Conservation (phyloP, 2,329 filamentous ascomycete genomes). For the Xylariales sp. region DNA sequence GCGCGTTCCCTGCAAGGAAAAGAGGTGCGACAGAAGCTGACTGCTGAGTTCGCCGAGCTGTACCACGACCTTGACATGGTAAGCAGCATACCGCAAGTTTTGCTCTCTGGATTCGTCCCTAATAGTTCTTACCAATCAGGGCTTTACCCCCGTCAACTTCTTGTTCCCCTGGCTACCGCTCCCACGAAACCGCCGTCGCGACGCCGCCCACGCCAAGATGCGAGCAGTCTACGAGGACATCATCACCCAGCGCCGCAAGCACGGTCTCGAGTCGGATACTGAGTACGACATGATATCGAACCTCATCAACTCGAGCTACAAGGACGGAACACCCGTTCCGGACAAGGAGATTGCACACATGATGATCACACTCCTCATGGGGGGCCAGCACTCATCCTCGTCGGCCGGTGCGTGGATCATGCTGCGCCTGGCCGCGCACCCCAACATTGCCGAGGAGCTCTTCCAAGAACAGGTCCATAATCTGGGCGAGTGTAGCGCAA, state of each 20-base stretch:
- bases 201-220: conserved; percentile 68
- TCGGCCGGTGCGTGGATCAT: conserved; percentile 76
- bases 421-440: conserved; percentile 65
- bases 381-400: conserved; percentile 76
- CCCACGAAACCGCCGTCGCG: conserved; percentile 69
- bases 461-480: conserved; percentile 60
- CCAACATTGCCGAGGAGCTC: conserved; percentile 66
- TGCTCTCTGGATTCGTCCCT: too few relatives aligned
- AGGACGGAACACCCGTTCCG: conserved; percentile 63
- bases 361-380: conserved; percentile 85
- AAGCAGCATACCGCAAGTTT: too few relatives aligned
- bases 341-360: conserved; percentile 78
- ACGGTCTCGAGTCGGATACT: conserved; percentile 38
- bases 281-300: conserved; percentile 73
- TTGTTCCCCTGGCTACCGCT: conserved; percentile 75
- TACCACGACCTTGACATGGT: conserved; percentile 68
- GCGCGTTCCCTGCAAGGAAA: conserved; percentile 70
- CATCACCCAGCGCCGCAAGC: conserved; percentile 57
- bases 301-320: conserved; percentile 72
- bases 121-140: too few relatives aligned
- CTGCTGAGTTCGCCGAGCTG: conserved; percentile 66
- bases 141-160: conserved; percentile 79
- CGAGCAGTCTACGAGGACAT: conserved; percentile 66
- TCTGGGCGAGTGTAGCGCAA: too few relatives aligned
- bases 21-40: conserved; percentile 69